These are phyloP conservation scores for Perilla frutescens DNA, from an alignment of 257 asterid genomes.

Conservation along the genomic window DNA sequence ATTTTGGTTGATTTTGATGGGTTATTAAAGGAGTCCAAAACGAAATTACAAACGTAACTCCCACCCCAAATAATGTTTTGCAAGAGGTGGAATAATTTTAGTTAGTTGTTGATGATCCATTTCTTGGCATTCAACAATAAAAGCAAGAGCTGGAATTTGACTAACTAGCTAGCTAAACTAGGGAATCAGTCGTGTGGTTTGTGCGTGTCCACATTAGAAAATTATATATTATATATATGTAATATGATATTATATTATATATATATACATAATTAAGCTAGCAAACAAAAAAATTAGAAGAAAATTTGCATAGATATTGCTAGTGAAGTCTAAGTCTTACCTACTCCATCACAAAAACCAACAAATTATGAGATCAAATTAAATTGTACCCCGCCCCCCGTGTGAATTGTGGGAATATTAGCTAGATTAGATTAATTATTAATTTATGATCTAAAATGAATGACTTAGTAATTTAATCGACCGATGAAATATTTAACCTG, in stretches of 20 bases:
- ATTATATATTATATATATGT: not conserved
- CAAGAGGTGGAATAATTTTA: not conserved
- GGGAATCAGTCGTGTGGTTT: constrained; percentile 17
- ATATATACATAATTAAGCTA: too few species aligned
- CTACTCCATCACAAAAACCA: constrained; percentile 4
- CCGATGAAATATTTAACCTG: too few species aligned
- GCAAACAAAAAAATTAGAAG: not conserved
- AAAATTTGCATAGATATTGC: not conserved
- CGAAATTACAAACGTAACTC: not conserved
- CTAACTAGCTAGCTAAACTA: not conserved
- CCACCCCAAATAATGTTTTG: not conserved
- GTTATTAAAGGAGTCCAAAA: too few species aligned
- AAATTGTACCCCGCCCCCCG: too few species aligned
- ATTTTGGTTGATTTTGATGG: not conserved
- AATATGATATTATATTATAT: not conserved
- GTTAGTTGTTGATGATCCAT: constrained; percentile 6
- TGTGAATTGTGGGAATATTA: constrained; percentile 16
- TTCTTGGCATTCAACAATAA: constrained; percentile 9
- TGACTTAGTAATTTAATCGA: not conserved
- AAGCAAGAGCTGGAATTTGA: constrained; percentile 32
- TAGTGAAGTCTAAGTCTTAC: not conserved
- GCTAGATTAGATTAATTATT: not conserved
- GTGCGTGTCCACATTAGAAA: not conserved
- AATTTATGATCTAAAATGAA: not conserved
- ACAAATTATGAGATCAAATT: constrained; percentile 22